phyloP scores from a whole-genome alignment of 2,329 filamentous ascomycete genomes.

The Westerdykella aurantiaca region DNA sequence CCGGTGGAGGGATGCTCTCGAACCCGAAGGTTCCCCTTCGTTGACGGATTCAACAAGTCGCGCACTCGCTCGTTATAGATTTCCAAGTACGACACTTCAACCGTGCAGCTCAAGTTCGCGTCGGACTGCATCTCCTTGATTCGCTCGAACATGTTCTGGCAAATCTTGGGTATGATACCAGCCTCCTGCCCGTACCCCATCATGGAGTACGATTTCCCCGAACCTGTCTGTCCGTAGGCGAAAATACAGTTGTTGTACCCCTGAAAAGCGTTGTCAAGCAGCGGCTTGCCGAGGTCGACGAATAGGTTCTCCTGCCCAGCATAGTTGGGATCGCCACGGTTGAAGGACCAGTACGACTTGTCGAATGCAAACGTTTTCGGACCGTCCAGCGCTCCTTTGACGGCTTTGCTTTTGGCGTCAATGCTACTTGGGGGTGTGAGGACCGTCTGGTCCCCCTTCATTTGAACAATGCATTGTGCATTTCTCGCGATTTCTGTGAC shows the following conservation, averaged over 20 bases:
- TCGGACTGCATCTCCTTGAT: slow-evolving; percentile 69
- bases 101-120: slow-evolving; percentile 76
- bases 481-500: slow-evolving; percentile 77
- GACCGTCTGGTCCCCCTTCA: slow-evolving; percentile 89
- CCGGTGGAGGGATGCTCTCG: slow-evolving; percentile 96
- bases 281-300: slow-evolving; percentile 76
- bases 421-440: slow-evolving; percentile 63
- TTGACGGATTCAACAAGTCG: slow-evolving; percentile 89
- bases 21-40: slow-evolving; percentile 93
- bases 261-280: slow-evolving; percentile 95
- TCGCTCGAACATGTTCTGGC: slow-evolving; percentile 92
- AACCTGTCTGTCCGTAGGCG: slow-evolving; percentile 96
- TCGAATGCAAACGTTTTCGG: slow-evolving; percentile 92
- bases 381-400: slow-evolving; percentile 58
- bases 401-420: slow-evolving; percentile 56
- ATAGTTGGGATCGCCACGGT: slow-evolving; percentile 72
- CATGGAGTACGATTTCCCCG: slow-evolving; percentile 99
- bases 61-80: slow-evolving; percentile 98
- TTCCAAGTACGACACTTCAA: slow-evolving; percentile 97
- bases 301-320: slow-evolving; percentile 88
- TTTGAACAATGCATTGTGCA: slow-evolving; percentile 94
- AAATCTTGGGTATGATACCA: slow-evolving; percentile 94
- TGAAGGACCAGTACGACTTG: slow-evolving; percentile 96
- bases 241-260: slow-evolving; percentile 99
- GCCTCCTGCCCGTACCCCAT: slow-evolving; percentile 98